These are phyloP conservation scores for Cladophialophora immunda DNA, from an alignment of 2,329 filamentous ascomycete genomes.

Conservation along the genomic window DNA sequence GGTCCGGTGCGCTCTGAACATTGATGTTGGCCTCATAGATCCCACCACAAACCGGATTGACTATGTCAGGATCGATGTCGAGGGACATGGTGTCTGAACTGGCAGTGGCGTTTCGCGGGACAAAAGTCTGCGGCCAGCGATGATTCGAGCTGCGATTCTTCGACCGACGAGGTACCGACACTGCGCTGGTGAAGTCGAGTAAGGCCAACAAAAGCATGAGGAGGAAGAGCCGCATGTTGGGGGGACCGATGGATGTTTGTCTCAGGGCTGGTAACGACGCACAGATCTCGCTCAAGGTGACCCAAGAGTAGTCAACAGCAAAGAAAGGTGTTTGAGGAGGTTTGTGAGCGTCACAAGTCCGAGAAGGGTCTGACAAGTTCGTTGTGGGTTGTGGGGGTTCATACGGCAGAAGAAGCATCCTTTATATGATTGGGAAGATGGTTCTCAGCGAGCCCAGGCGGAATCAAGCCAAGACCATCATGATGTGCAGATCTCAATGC, in stretches of 20 bases:
- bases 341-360: neutral
- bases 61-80: slow-evolving; percentile 44
- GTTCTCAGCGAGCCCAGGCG: neutral
- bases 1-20: slow-evolving; percentile 25
- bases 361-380: neutral
- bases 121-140: neutral
- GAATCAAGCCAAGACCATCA: neutral
- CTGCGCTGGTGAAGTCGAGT: neutral
- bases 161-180: neutral
- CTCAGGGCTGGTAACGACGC: neutral
- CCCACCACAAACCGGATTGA: slow-evolving; percentile 36
- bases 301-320: neutral
- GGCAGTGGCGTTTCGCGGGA: slow-evolving; percentile 18
- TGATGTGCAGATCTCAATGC: neutral
- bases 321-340: neutral
- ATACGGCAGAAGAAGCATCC: neutral
- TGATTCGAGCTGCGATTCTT: neutral
- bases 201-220: neutral
- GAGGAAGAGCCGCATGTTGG: neutral
- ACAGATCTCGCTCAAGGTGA: neutral
- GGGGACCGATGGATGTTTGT: neutral
- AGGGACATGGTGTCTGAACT: slow-evolving; percentile 14
- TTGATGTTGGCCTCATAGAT: slow-evolving; percentile 32
- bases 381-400: neutral
- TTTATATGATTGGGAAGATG: neutral